A percentile compares a stretch with the other conserved stretches of the same genome.
Conservation (phyloP, 345 rosid genomes). For the Jatropha curcas region DNA sequence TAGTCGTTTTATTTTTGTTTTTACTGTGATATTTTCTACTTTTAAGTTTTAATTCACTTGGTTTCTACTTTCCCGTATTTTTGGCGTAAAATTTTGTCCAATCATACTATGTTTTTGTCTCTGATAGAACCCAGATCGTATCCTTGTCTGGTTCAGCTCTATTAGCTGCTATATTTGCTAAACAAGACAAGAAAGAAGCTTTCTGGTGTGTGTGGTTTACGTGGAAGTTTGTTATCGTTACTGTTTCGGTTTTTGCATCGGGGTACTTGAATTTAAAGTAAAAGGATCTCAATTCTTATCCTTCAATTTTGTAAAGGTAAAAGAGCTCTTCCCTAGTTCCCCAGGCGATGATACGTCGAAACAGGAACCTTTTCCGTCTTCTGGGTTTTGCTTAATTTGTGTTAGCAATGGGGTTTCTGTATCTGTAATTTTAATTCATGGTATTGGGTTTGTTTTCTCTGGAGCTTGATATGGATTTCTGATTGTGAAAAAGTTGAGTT, state of each 20-base stretch:
- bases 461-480: conserved; percentile 24
- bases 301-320: not conserved
- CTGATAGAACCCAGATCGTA: conserved; percentile 35
- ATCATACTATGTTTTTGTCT: conserved; percentile 23
- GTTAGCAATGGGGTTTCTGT: conserved; percentile 12
- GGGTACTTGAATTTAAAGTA: conserved; percentile 28
- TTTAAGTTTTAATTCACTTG: conserved; percentile 4
- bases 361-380: conserved; percentile 9
- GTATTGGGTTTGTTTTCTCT: conserved; percentile 14
- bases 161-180: conserved; percentile 17
- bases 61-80: not conserved
- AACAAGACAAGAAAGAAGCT: conserved; percentile 12
- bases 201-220: conserved; percentile 21
- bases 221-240: conserved; percentile 1
- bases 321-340: conserved; percentile 3
- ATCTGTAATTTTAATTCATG: conserved; percentile 17
- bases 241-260: conserved; percentile 26
- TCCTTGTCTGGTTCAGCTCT: conserved; percentile 18
- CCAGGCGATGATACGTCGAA: conserved; percentile 5
- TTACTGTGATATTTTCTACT: not conserved
- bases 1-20: not conserved
- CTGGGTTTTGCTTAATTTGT: conserved; percentile 21
- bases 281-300: conserved; percentile 19
- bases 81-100: not conserved
- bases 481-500: conserved; percentile 18